Evolutionary conservation across 345 rosid genomes (phyloP), one percentile per base, ranked within the genome.

Genomic region (Microthlaspi erraticum): DNA sequence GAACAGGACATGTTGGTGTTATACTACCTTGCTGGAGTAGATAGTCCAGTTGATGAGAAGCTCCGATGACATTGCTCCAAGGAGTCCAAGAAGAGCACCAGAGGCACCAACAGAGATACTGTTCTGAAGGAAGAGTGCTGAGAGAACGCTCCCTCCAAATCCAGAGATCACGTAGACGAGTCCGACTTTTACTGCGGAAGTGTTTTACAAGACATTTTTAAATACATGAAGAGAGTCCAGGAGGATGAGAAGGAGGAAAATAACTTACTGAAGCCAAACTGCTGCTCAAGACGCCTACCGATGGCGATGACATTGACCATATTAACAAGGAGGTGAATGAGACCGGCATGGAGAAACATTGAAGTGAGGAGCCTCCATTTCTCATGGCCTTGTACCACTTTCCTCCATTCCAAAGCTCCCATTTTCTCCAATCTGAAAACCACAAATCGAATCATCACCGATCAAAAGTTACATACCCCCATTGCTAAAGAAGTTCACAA

Each of bases 71-170:
- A 92, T 92, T 8, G 99, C 98, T 49, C 91, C 94, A 39, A 92
- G 85, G 73, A 95, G 98, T 67, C 99, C 99, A 70, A 95, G 85
- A 61, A 94, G 84, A 76, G 99, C 99, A 7, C 99, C 98, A 13
- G 99, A 94, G 48, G 98, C 99, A 81, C 99, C 99, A 29, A 94
- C 99, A 7, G 98, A 88, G 69, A 88, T 87, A 51, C 79, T 89
- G 6, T 17, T 41, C 62, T 58, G 86, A 53, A 81, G 82, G 76
- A 93, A 93, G 54, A 93, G 84, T 1, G 91, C 59, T 2, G 98
- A 86, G 55, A 91, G 75, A 61, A 93, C 58, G 85, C 88, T 84
- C 23, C 97, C 97, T 10, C 94, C 95, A 16, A 86, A 54, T 78
- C 98, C 98, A 0, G 98, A 82, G 53, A 89, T 14, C 9, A 91